Percentiles rank a stretch among this genome's conserved stretches.
These are phyloP conservation scores for Phytophthora multivora DNA, from an alignment of 352 stramenopile genomes.

Conservation along the genomic window DNA sequence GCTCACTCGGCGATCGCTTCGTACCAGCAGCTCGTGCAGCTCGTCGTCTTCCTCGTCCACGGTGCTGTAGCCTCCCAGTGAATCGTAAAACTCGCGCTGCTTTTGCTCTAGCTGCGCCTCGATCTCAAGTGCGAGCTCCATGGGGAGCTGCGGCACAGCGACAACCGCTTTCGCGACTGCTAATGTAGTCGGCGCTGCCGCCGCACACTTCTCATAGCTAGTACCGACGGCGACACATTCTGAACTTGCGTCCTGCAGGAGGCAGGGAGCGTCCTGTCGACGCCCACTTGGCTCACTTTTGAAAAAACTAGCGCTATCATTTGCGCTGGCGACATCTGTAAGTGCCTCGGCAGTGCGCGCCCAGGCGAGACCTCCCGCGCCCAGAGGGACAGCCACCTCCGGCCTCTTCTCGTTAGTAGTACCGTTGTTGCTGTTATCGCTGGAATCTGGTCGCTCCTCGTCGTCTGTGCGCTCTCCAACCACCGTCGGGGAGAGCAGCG, in stretches of 20 bases:
- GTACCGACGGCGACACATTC: constrained; percentile 19
- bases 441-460: constrained; percentile 21
- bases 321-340: constrained; percentile 17
- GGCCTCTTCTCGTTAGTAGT: neutral
- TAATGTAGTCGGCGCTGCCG: constrained; percentile 11
- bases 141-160: constrained; percentile 5
- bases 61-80: constrained; percentile 47
- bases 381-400: constrained; percentile 9
- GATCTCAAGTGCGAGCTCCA: constrained; percentile 24
- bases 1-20: constrained; percentile 1
- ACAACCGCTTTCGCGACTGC: constrained; percentile 11
- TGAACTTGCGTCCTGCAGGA: constrained; percentile 21
- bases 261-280: constrained; percentile 2
- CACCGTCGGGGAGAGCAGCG: constrained; percentile 20
- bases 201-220: constrained; percentile 1
- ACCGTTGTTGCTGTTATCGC: constrained; percentile 2
- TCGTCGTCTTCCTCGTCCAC: constrained; percentile 52
- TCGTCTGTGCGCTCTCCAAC: constrained; percentile 25
- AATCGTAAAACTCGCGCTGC: constrained; percentile 43
- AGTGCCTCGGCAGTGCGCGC: constrained; percentile 23
- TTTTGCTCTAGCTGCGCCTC: constrained; percentile 39
- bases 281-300: constrained; percentile 27
- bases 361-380: constrained; percentile 9
- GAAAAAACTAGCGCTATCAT: constrained; percentile 18
- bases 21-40: constrained; percentile 28